phyloP scores from a whole-genome alignment of 345 rosid species.

The Toxicodendron radicans region DNA sequence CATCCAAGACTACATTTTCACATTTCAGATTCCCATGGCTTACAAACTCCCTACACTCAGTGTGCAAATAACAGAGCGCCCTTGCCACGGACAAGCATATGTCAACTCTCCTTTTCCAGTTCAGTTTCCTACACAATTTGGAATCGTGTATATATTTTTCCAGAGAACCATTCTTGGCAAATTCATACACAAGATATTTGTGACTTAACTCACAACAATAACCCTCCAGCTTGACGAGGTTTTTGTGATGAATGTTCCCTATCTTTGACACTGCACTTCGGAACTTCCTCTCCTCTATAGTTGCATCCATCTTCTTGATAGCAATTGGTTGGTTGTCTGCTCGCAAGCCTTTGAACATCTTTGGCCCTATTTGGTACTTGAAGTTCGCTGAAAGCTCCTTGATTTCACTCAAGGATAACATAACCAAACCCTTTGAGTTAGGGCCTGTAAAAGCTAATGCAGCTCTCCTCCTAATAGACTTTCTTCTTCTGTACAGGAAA shows the following conservation, averaged over 20 bases:
- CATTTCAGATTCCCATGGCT: conserved; percentile 80
- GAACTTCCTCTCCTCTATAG: conserved; percentile 60
- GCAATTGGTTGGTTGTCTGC: conserved; percentile 49
- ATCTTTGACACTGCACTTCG: conserved; percentile 62
- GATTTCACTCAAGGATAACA: conserved; percentile 63
- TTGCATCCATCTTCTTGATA: conserved; percentile 53
- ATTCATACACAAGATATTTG: conserved; percentile 69
- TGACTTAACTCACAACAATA: conserved; percentile 62
- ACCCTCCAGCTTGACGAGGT: conserved; percentile 69
- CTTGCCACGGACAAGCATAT: conserved; percentile 62
- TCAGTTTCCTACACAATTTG: conserved; percentile 47
- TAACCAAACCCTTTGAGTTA: conserved; percentile 55
- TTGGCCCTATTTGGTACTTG: conserved; percentile 52
- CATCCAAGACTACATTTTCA: conserved; percentile 62
- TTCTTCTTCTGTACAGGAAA: conserved; percentile 50
- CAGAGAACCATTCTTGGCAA: conserved; percentile 55
- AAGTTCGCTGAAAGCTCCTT: conserved; percentile 56
- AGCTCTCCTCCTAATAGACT: conserved; percentile 40
- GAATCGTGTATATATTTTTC: conserved; percentile 55
- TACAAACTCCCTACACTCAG: conserved; percentile 69
- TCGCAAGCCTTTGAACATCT: conserved; percentile 62
- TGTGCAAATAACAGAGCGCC: conserved; percentile 72
- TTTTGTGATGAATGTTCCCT: conserved; percentile 78
- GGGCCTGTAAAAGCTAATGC: conserved; percentile 35
- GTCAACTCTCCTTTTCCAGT: conserved; percentile 67